Base-by-base conservation (phyloP, 2,329 filamentous ascomycete genomes). In the Gaeumannomyces sp. region DNA sequence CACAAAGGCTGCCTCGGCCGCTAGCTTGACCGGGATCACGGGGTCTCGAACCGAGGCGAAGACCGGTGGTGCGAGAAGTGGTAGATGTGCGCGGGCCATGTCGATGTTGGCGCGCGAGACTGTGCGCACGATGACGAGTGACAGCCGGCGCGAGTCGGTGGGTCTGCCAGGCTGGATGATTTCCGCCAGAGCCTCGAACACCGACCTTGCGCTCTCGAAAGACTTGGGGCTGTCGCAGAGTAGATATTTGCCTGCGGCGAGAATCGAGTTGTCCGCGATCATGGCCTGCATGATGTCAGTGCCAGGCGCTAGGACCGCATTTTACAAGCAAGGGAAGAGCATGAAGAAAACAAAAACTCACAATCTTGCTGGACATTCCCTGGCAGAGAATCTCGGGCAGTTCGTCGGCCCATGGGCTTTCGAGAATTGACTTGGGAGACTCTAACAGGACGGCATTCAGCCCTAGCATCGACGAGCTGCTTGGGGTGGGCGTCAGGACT, bases 11-110 rank as follows among this genome's bases (percentile, higher is more conserved):
- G 93, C 94, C 78, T 99, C 95, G 1, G 95, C 94, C 0, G 94
- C 90, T 33, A 99, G 83, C 78, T 99, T 99, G 73, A 99, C 89
- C 0, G 96, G 96, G 68, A 99, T 98, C 7, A 98, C 88, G 13
- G 88, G 83, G 75, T 99, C 95, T 66, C 96, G 88, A 33, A 99
- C 95, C 64, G 91, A 90, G 58, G 91, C 88, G 75, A 99, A 99
- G 59, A 98, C 85, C 1, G 93, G 88, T 1, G 89, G 89, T 1
- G 91, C 89, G n/a, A 99, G 84, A 3, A 92, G 78, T 13, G 87
- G 79, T 61, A 98, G 82, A 74, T 97, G 93, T 19, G 93, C 91
- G 33, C 91, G 87, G 53, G 94, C 85, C 71, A 95, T 80, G 63
- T 95, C 91, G 72, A 90, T 89, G 73, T 95, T 87, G 59, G 89